These are phyloP conservation scores for Parsonsia alboflavescens DNA, from an alignment of 257 asterid species.

Conservation along the genomic window DNA sequence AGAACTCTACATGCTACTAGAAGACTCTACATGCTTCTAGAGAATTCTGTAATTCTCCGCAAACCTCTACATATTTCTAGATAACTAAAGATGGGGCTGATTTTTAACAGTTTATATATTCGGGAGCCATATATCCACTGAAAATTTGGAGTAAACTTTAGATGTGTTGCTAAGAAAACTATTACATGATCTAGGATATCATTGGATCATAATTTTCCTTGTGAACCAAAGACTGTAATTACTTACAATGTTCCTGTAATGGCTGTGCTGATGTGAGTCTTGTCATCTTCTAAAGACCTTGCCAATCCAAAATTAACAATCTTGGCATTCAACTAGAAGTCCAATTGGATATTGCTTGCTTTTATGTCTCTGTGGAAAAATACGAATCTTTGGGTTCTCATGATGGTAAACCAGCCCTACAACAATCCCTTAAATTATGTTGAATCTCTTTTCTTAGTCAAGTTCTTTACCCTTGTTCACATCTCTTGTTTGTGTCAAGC, in stretches of 20 bases:
- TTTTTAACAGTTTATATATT: too few relatives aligned
- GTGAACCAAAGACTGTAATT: background rate
- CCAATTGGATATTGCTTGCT: conserved; percentile 69
- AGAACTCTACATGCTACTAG: too few relatives aligned
- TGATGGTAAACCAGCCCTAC: conserved; percentile 75
- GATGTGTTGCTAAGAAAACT: conserved; percentile 1
- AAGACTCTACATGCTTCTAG: too few relatives aligned
- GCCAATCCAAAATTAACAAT: conserved; percentile 86
- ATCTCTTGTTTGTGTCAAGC: conserved; percentile 25
- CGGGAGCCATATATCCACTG: too few relatives aligned
- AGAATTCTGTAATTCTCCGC: too few relatives aligned
- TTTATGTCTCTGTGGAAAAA: too few relatives aligned
- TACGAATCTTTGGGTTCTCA: conserved; percentile 58
- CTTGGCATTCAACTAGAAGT: conserved; percentile 53
- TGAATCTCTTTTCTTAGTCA: conserved; percentile 65
- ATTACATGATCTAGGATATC: too few relatives aligned
- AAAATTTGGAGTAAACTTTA: conserved; percentile 9
- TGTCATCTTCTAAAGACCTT: conserved; percentile 64
- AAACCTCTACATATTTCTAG: too few relatives aligned
- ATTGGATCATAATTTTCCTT: too few relatives aligned
- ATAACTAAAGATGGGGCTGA: too few relatives aligned
- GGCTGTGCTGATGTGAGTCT: conserved; percentile 73
- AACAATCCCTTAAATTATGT: conserved; percentile 64
- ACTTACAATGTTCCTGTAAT: conserved; percentile 81
- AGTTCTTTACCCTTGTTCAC: conserved; percentile 48